Evolutionary conservation across 2,329 filamentous ascomycete genomes (phyloP).

Genomic region (Exophiala sp.): DNA sequence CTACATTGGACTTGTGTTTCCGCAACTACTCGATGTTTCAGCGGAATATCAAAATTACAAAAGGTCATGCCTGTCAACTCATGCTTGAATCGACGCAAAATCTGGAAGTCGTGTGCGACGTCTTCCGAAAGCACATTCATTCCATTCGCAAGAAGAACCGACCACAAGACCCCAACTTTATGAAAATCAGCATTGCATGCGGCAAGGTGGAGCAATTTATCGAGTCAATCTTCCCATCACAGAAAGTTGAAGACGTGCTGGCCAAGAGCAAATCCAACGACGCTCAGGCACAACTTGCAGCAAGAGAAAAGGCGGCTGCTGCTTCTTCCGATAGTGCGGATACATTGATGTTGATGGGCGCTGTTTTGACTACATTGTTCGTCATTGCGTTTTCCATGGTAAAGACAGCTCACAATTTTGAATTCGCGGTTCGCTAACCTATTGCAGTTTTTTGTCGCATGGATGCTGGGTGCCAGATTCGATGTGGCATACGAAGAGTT

Average conservation of each 20-base stretch:
- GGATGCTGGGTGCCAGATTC: conserved; percentile 76
- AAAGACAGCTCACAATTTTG: conserved; percentile 36
- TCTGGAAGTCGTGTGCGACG: conserved; percentile 71
- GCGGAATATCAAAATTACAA: conserved; percentile 91
- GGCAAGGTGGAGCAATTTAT: conserved; percentile 69
- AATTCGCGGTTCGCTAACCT: conserved; percentile 6
- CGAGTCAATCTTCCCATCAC: conserved; percentile 83
- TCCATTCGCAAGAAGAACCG: conserved; percentile 92
- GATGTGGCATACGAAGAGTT: conserved; percentile 64
- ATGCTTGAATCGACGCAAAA: conserved; percentile 96
- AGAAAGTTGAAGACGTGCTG: conserved; percentile 59
- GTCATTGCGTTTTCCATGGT: conserved; percentile 79
- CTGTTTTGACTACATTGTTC: conserved; percentile 65
- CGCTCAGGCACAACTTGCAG: conserved; percentile 1
- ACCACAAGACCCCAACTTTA: conserved; percentile 84
- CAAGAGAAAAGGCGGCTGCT: conserved; percentile 48
- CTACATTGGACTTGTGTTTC: conserved; percentile 87
- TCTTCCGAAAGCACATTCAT: conserved; percentile 74
- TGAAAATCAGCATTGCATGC: conserved; percentile 86
- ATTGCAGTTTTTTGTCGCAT: conserved; percentile 69
- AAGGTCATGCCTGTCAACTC: conserved; percentile 84
- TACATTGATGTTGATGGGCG: conserved; percentile 60
- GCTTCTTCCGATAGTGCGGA: conserved; percentile 53
- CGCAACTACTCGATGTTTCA: conserved; percentile 83
- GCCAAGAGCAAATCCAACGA: conserved; percentile 48